Conservation (phyloP, 1,284 basidiomycete genomes). For the Ceratobasidium theobromae region DNA sequence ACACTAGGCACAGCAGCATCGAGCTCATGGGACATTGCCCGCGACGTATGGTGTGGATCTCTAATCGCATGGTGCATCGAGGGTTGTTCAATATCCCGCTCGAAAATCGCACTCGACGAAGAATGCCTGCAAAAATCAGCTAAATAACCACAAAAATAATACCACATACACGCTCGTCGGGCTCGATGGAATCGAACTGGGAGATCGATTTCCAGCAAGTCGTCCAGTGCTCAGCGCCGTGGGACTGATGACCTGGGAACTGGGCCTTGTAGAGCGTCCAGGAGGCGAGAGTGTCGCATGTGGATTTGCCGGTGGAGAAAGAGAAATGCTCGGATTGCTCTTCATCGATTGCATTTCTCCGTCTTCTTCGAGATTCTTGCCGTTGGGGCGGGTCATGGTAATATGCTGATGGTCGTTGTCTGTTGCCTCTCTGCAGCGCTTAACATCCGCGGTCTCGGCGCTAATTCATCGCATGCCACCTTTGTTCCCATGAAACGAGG, state of each 20-base stretch:
- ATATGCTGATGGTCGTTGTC: not conserved
- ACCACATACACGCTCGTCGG: slow-evolving; percentile 24
- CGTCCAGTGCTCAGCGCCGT: slow-evolving; percentile 18
- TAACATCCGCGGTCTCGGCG: not conserved
- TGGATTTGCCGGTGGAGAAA: not conserved
- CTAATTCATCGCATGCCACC: too few species aligned
- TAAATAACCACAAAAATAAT: not conserved
- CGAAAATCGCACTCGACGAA: slow-evolving; percentile 33
- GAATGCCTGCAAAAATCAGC: slow-evolving; percentile 28
- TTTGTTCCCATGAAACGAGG: too few species aligned
- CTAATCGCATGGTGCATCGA: not conserved
- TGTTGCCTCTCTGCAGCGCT: not conserved
- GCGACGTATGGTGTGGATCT: slow-evolving; percentile 33
- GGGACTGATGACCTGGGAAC: slow-evolving; percentile 26
- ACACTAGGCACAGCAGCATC: slow-evolving; percentile 32
- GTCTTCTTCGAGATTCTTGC: not conserved
- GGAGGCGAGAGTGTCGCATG: slow-evolving; percentile 10
- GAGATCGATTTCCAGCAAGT: slow-evolving; percentile 7
- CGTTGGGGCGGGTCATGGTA: not conserved
- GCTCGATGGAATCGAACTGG: slow-evolving; percentile 24
- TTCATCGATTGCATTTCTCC: not conserved
- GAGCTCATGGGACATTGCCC: slow-evolving; percentile 32
- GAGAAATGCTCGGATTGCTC: slow-evolving; percentile 26
- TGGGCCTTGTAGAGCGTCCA: not conserved
- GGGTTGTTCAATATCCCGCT: slow-evolving; percentile 33